Evolutionary conservation across 2,329 filamentous ascomycete species (phyloP).

Genomic region (Talaromyces sp.): DNA sequence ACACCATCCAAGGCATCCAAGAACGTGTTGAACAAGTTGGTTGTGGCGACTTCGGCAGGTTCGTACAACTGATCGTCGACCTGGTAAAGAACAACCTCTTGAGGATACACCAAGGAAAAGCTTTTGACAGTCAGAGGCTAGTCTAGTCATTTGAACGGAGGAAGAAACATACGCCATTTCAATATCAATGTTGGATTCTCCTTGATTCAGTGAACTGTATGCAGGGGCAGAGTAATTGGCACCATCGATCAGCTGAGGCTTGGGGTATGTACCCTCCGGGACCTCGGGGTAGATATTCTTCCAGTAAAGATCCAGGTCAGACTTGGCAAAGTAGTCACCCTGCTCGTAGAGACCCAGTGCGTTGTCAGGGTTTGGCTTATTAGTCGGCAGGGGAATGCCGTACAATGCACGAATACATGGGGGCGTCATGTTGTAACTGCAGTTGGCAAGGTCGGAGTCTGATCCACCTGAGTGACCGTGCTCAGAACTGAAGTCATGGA

Average conservation of each 20-base stretch:
- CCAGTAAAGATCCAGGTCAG: constrained; percentile 14
- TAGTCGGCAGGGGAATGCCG: constrained; percentile 4
- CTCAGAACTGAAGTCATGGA: background rate
- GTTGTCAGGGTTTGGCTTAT: constrained; percentile 4
- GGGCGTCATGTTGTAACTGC: constrained; percentile 14
- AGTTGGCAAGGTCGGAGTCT: constrained; percentile 1
- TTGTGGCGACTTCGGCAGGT: constrained; percentile 26
- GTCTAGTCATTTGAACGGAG: background rate
- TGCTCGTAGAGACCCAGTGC: constrained; percentile 15
- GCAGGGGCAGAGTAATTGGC: constrained; percentile 38
- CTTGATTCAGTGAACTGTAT: constrained; percentile 30
- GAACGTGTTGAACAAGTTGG: constrained; percentile 43
- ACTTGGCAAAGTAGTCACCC: constrained; percentile 15
- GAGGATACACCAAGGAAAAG: constrained; percentile 50
- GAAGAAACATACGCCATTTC: constrained; percentile 40
- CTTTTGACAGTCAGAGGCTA: background rate
- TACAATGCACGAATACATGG: constrained; percentile 14
- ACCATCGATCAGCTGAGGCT: constrained; percentile 19
- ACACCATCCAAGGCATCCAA: constrained; percentile 49
- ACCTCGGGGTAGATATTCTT: constrained; percentile 13
- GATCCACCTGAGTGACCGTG: background rate
- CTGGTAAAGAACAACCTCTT: constrained; percentile 48
- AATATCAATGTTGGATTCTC: constrained; percentile 53
- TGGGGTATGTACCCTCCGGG: constrained; percentile 13
- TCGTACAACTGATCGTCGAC: constrained; percentile 46